phyloP scores from a whole-genome alignment of 2,329 filamentous ascomycete species.

The Akanthomyces dipterigenus region DNA sequence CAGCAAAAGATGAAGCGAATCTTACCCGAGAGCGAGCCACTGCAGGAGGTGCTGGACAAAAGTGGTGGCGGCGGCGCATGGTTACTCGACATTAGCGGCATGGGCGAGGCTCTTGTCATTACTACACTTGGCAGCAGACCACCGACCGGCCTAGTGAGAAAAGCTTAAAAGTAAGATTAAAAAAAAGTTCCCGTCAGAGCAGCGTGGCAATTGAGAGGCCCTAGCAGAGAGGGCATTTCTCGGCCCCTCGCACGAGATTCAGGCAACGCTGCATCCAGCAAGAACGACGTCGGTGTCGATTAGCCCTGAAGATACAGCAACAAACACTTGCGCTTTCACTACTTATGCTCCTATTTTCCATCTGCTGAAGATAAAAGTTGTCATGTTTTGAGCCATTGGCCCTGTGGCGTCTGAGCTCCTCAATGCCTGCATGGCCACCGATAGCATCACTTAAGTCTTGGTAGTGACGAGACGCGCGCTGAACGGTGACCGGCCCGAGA shows the following conservation, averaged over 20 bases:
- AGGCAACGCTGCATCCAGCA: no score
- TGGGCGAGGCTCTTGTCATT: conserved; percentile 35
- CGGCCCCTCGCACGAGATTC: conserved; percentile 29
- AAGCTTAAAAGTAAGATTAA: no score
- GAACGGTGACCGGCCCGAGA: conserved; percentile 31
- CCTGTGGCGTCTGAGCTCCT: conserved; percentile 49
- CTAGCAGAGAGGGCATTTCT: conserved; percentile 40
- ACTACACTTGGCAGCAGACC: conserved; percentile 38
- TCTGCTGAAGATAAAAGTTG: conserved; percentile 46
- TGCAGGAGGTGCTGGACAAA: conserved; percentile 34
- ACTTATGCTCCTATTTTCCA: neutral
- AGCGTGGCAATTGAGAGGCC: neutral
- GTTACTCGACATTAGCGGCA: conserved; percentile 54
- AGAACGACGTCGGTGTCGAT: neutral
- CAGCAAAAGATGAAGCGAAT: conserved; percentile 40
- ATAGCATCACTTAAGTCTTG: conserved; percentile 44
- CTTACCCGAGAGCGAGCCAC: conserved; percentile 23
- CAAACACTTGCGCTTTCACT: neutral
- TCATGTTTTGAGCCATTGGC: conserved; percentile 53
- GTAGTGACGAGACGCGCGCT: conserved; percentile 44
- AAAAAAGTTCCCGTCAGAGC: neutral
- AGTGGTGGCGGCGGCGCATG: conserved; percentile 52
- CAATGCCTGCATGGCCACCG: conserved; percentile 40
- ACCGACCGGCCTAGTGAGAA: conserved; percentile 31
- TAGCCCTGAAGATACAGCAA: neutral